Evolutionary conservation across 2,329 filamentous ascomycete species (phyloP), one percentile per base, ranked within the genome.

Genomic region (Neofusicoccum cordaticola): DNA sequence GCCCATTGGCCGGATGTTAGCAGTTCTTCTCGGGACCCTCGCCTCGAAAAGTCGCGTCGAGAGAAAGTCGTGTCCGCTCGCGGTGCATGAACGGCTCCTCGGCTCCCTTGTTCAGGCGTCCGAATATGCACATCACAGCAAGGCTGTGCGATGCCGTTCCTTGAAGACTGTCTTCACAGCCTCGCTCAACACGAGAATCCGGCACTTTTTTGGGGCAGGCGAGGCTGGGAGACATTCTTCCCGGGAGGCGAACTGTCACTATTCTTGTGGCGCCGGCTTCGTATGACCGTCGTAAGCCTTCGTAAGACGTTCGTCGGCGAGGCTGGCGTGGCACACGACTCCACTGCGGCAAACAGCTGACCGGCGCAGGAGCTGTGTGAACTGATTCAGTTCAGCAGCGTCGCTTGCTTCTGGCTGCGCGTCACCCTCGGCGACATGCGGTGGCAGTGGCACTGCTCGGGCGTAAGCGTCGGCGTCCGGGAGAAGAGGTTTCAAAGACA

Each of bases 301-400:
- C 31, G 56, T 47, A 37, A 22, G 56, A 60, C n/a, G 17, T 35
- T 47, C 22, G 13, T 7, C n/a, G 39, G 39, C 56, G 41, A 47
- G 56, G 41, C 31, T 58, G 56, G 56, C 37, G 41, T 58, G 56
- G 56, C 56, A 35, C 53, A n/a, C 12, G 31, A 35, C 56, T 47
- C 56, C 42, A 48, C 56, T 48, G n/a, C 56, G 56, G 56, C 56
- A 22, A 60, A 47, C 27, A 37, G 42, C 41, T 22, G 56, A 60
- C 11, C 22, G 13, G 47, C 7, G 13, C 27, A 39, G 31, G 19
- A 9, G 11, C 13, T 58, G 15, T n/a, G 39, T 31, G 39, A 34
- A 3, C 39, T 58, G 56, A 60, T 39, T 60, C 56, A 60, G 13
- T 9, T 35, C 52, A 42, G 52, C 11, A 31, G 27, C 35, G 19